Evolutionary conservation across 2,329 filamentous ascomycete genomes (phyloP).

Genomic region (Ceratocystis colombiana): DNA sequence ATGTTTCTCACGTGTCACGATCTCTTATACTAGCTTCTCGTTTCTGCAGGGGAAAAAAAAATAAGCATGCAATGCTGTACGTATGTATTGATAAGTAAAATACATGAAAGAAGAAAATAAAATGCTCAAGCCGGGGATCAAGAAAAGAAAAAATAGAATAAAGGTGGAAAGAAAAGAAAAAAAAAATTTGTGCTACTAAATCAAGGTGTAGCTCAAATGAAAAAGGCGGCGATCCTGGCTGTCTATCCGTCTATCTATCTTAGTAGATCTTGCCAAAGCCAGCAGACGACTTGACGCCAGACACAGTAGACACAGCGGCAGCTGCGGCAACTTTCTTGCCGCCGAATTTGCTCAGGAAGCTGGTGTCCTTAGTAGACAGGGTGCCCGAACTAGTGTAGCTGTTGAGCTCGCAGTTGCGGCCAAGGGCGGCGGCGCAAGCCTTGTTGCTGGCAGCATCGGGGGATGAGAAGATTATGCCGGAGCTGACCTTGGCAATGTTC

Average conservation of each 20-base stretch:
- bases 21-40: too few relatives aligned
- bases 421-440: constrained; percentile 38
- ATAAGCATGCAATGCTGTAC: not conserved
- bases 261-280: constrained; percentile 24
- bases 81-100: constrained; percentile 1
- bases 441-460: constrained; percentile 33
- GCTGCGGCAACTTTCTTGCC: constrained; percentile 45
- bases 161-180: not conserved
- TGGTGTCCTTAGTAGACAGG: constrained; percentile 37
- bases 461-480: constrained; percentile 33
- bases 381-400: constrained; percentile 36
- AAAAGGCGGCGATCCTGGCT: too few relatives aligned
- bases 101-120: constrained; percentile 3
- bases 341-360: constrained; percentile 42
- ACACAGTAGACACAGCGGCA: constrained; percentile 15
- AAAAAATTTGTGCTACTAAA: not conserved
- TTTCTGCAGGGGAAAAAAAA: not conserved
- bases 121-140: not conserved
- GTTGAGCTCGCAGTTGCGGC: constrained; percentile 44
- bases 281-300: constrained; percentile 19
- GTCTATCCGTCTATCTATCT: not conserved
- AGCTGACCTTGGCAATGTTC: constrained; percentile 34
- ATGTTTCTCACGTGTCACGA: too few relatives aligned
- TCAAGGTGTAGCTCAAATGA: not conserved
- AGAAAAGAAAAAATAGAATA: constrained; percentile 2